Conservation (phyloP, 441 rosid species). For the Pelargonium fulgidum region DNA sequence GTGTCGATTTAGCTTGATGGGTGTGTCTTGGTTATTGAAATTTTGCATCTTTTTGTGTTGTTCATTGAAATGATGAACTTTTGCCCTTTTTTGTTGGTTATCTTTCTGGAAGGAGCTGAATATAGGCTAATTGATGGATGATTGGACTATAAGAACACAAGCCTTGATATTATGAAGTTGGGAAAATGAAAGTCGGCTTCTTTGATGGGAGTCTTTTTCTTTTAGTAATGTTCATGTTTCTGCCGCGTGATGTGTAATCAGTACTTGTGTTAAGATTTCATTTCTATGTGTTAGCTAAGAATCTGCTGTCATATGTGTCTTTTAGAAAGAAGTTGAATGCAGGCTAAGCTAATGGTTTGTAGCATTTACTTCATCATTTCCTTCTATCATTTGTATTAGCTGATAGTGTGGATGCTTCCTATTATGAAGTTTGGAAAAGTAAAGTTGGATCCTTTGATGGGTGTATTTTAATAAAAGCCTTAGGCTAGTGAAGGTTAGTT, state of each 20-base stretch:
- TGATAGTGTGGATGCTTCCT: background rate
- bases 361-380: background rate
- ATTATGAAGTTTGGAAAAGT: background rate
- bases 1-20: background rate
- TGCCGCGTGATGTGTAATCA: too few relatives aligned
- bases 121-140: background rate
- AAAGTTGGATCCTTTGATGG: constrained; percentile 4
- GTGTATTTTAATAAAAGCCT: background rate
- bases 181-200: too few relatives aligned
- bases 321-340: too few relatives aligned
- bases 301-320: too few relatives aligned
- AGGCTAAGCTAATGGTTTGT: too few relatives aligned
- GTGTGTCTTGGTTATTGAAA: background rate
- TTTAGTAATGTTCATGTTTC: too few relatives aligned
- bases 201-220: too few relatives aligned
- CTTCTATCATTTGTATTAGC: background rate
- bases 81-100: too few relatives aligned
- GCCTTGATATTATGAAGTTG: too few relatives aligned
- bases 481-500: background rate
- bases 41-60: background rate
- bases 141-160: background rate
- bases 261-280: too few relatives aligned
- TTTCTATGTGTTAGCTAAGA: too few relatives aligned
- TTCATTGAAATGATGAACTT: background rate
- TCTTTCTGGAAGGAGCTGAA: too few relatives aligned